phyloP scores from a whole-genome alignment of 441 rosid species.

The Omphalea diandra region DNA sequence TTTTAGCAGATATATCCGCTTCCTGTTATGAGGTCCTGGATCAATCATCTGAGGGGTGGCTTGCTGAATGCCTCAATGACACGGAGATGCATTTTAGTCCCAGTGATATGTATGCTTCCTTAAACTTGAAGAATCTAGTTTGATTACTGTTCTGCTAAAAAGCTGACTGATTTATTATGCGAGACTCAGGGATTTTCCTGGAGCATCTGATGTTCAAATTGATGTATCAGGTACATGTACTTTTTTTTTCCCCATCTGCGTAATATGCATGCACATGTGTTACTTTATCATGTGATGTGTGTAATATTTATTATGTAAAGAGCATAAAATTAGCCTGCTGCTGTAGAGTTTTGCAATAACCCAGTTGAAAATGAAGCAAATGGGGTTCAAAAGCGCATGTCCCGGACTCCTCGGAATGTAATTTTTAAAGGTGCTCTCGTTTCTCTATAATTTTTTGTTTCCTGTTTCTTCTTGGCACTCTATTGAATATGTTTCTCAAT shows the following conservation, averaged over 20 bases:
- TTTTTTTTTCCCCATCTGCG: background rate
- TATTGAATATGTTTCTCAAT: background rate
- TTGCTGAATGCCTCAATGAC: conserved; percentile 71
- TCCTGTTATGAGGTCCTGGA: conserved; percentile 54
- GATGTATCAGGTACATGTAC: conserved; percentile 64
- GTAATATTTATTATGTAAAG: conserved; percentile 1
- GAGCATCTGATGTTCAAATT: conserved; percentile 62
- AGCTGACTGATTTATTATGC: conserved; percentile 26
- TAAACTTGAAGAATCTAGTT: conserved; percentile 20
- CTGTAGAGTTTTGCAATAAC: conserved; percentile 55
- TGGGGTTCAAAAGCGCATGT: conserved; percentile 45
- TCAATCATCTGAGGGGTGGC: conserved; percentile 69
- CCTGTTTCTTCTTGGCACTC: conserved; percentile 1
- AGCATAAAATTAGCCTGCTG: conserved; percentile 27
- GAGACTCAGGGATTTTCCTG: conserved; percentile 51
- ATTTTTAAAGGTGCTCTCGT: conserved; percentile 60
- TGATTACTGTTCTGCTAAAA: conserved; percentile 16
- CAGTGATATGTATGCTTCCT: conserved; percentile 57
- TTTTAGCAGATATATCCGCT: conserved; percentile 43
- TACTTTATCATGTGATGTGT: background rate
- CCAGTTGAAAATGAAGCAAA: conserved; percentile 41
- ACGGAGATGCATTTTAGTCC: conserved; percentile 46
- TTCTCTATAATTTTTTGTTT: conserved; percentile 1
- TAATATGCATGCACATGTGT: too few species aligned
- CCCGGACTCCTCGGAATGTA: conserved; percentile 60